Percentiles rank a stretch among this genome's conserved stretches.
phyloP scores from a whole-genome alignment of 352 stramenopile species.

The Globisporangium spinosum region DNA sequence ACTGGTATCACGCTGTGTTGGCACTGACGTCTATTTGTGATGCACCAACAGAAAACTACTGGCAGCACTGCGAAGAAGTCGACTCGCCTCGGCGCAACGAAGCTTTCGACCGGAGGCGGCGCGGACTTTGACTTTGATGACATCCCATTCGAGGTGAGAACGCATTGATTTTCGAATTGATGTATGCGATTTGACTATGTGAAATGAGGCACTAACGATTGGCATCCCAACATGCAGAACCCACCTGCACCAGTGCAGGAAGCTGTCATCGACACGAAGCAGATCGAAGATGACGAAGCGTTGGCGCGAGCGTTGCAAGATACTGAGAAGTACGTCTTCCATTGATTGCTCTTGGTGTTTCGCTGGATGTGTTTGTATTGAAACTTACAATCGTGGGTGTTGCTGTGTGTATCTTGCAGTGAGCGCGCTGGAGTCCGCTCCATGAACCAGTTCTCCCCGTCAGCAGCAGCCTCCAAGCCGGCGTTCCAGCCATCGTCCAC shows the following conservation, averaged over 20 bases:
- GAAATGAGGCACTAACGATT: neutral
- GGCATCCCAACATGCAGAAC: slow-evolving; percentile 37
- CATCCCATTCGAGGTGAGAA: slow-evolving; percentile 75
- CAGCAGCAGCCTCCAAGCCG: slow-evolving; percentile 6
- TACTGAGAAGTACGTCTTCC: slow-evolving; percentile 58
- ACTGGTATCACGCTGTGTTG: neutral
- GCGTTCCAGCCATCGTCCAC: slow-evolving; percentile 12
- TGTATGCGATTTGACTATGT: too few relatives aligned
- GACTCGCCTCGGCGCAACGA: slow-evolving; percentile 67
- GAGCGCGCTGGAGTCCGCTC: slow-evolving; percentile 19
- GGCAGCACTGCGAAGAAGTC: slow-evolving; percentile 38
- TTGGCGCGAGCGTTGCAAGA: slow-evolving; percentile 78
- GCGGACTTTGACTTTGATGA: slow-evolving; percentile 89
- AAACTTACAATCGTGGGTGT: neutral
- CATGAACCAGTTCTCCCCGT: slow-evolving; percentile 14
- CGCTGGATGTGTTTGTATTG: neutral
- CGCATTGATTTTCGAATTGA: too few relatives aligned
- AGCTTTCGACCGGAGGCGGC: slow-evolving; percentile 51
- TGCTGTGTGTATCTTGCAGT: slow-evolving; percentile 14
- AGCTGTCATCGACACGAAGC: slow-evolving; percentile 47
- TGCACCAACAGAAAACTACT: slow-evolving; percentile 31
- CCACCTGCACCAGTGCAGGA: slow-evolving; percentile 38
- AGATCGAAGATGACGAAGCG: slow-evolving; percentile 86
- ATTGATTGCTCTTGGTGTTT: neutral
- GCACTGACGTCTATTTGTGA: neutral